Base-by-base conservation (phyloP, 805 yeast genomes). In the Schwanniomyces vanrijiae region DNA sequence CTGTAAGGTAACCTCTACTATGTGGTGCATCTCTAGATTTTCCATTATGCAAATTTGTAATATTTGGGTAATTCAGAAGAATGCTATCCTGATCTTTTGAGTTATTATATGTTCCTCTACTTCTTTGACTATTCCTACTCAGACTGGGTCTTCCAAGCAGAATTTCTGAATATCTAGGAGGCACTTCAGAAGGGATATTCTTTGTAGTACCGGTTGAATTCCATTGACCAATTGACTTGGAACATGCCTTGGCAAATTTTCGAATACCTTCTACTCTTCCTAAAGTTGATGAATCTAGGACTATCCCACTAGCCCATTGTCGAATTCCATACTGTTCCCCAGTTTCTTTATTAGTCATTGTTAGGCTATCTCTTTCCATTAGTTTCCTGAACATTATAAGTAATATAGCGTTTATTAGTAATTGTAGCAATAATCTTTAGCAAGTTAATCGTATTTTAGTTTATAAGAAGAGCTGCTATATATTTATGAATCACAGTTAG, bases 191-290 rank as follows among this genome's bases (percentile, higher is more conserved):
- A 31, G 19, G 11, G 3, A 18, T 16, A 13, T 11, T 20, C n/a
- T 37, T 37, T 7, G 22, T 5, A n/a, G 16, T 41, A 7, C 10
- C 13, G 20, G 41, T n/a, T 2, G 38, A 44, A 28, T 38, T 42
- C 50, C 53, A 47, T 14, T 50, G 51, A 5, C 35, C 31, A 4
- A 49, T 14, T 4, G 52, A 43, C 21, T 38, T 45, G 14, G 46
- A 35, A 25, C 46, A 43, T 13, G 47, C 47, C 21, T 34, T 39
- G 7, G 54, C 51, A 18, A 50, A 38, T 39, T 39, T 31, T 34
- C 46, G 42, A 16, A 50, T 33, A 2, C 54, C 51, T 11, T 31
- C 45, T 22, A 42, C 43, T 25, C 26, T 37, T 14, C 26, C 25
- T 16, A 16, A 22, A 3, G 37, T 28, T 3, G 18, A 24, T 1